Evolutionary conservation across 441 rosid genomes (phyloP), one percentile per base, ranked within the genome.

Genomic region (Adansonia grandidieri): DNA sequence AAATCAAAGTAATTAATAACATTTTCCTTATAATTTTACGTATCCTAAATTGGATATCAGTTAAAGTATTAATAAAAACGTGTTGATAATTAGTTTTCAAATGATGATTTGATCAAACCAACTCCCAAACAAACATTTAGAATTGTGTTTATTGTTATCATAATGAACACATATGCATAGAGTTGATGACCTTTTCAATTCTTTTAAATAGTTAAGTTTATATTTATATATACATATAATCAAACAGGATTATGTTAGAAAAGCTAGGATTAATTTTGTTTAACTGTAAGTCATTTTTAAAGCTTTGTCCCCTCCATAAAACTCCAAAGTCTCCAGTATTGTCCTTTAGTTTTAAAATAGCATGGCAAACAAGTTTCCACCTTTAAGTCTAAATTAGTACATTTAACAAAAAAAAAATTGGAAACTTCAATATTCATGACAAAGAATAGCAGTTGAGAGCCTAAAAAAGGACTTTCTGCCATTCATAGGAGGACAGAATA

Each of bases 241-340:
- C 19, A 42, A 72, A 68, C 1, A 17, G 11, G 66, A 37, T 37
- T 44, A n/a, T 73, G 50, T 54, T 72, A 24, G 71, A 3, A 51
- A 74, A 77, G 28, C 79, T 85, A 78, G 69, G 86, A 80, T 80
- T 63, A 40, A 80, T 78, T 75, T 77, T 51, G 70, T 74, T 42
- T 19, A 76, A 28, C 32, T 2, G 0, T 73, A 17, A 28, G 37
- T 15, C 24, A 45, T 47, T 82, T 65, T 66, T 42, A 14, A 22
- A 80, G 60, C 17, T 2, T 66, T 9, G 13, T n/a, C 40, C 37
- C 75, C 82, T 57, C 50, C 86, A 82, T 56, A 80, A 82, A 77
- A 73, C 58, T 82, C 84, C 87, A 80, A 85, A 84, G 10, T 67
- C 57, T 62, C 47, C 64, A n/a, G n/a, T n/a, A n/a, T n/a, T n/a